These are phyloP conservation scores for Coniella lustricola DNA, from an alignment of 2,329 filamentous ascomycete species.

Conservation along the genomic window DNA sequence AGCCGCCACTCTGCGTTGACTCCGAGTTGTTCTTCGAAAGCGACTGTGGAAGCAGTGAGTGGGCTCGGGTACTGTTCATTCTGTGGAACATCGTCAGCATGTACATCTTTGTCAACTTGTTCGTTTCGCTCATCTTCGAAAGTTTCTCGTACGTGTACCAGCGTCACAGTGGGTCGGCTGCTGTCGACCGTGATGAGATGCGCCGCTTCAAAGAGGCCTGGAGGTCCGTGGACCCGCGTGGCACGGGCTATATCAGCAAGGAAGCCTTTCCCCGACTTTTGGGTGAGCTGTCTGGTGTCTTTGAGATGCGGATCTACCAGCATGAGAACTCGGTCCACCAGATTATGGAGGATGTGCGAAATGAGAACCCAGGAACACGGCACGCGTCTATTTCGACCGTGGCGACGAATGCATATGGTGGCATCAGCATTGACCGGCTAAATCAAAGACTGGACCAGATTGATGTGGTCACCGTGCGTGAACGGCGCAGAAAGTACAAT, in stretches of 20 bases:
- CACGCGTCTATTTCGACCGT: slow-evolving; percentile 46
- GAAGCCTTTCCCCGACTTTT: slow-evolving; percentile 83
- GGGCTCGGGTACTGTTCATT: slow-evolving; percentile 86
- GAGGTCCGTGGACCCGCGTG: slow-evolving; percentile 89
- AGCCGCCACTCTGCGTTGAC: slow-evolving; percentile 73
- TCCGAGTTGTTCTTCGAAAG: slow-evolving; percentile 69
- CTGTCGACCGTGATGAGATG: slow-evolving; percentile 88
- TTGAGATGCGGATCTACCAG: slow-evolving; percentile 95
- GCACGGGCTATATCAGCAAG: slow-evolving; percentile 84
- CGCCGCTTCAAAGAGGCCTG: slow-evolving; percentile 97
- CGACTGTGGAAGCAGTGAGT: slow-evolving; percentile 85
- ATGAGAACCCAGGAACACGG: slow-evolving; percentile 44
- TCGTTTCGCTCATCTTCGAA: slow-evolving; percentile 97
- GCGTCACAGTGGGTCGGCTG: slow-evolving; percentile 83
- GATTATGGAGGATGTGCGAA: slow-evolving; percentile 77
- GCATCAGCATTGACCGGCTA: slow-evolving; percentile 68
- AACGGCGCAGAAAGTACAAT: slow-evolving; percentile 73
- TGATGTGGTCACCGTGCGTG: slow-evolving; percentile 67
- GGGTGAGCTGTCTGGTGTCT: slow-evolving; percentile 87
- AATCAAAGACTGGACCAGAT: slow-evolving; percentile 67
- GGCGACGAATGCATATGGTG: slow-evolving; percentile 43
- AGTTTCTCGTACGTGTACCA: slow-evolving; percentile 99
- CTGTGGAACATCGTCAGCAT: slow-evolving; percentile 99
- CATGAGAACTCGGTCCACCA: slow-evolving; percentile 79
- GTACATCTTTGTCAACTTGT: slow-evolving; percentile 98